Percentiles rank a stretch among this genome's conserved stretches.
phyloP scores from a whole-genome alignment of 768 basidiomycete genomes.

The Mycena olivaceomarginata region DNA sequence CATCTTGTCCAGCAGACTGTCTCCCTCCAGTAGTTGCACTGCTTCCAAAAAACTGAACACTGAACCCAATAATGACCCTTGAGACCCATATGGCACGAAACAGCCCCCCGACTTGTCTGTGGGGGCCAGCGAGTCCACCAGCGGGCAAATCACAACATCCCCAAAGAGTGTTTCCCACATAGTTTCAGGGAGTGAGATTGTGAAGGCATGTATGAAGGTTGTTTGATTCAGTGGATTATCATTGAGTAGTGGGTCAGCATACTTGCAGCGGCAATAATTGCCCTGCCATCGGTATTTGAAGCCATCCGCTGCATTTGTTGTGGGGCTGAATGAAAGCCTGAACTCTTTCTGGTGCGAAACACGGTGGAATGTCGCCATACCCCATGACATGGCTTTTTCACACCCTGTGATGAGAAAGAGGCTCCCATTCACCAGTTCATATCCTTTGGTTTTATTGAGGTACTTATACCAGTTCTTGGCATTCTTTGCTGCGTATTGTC shows the following conservation, averaged over 20 bases:
- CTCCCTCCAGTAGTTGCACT: too few relatives aligned
- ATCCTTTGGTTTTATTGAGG: slow-evolving; percentile 28
- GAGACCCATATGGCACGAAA: not conserved
- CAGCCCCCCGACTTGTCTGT: not conserved
- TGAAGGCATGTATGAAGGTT: not conserved
- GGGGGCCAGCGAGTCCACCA: not conserved
- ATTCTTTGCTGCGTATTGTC: slow-evolving; percentile 36
- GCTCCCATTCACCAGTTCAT: slow-evolving; percentile 31
- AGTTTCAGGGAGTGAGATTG: too few relatives aligned
- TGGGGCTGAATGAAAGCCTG: too few relatives aligned
- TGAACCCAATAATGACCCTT: too few relatives aligned
- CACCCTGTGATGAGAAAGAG: not conserved
- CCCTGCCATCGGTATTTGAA: not conserved
- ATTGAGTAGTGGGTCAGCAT: too few relatives aligned
- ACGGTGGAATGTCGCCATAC: slow-evolving; percentile 38
- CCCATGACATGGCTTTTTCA: slow-evolving; percentile 16
- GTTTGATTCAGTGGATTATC: not conserved
- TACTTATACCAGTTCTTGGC: slow-evolving; percentile 25
- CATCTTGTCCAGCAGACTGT: too few relatives aligned
- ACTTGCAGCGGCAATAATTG: too few relatives aligned
- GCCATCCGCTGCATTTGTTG: slow-evolving; percentile 42
- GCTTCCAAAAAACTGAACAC: too few relatives aligned
- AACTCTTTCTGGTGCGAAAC: too few relatives aligned
- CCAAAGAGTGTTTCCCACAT: not conserved
- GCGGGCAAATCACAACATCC: not conserved